Base-by-base conservation (phyloP, 305 asterid genomes). In the Andrographis paniculata region DNA sequence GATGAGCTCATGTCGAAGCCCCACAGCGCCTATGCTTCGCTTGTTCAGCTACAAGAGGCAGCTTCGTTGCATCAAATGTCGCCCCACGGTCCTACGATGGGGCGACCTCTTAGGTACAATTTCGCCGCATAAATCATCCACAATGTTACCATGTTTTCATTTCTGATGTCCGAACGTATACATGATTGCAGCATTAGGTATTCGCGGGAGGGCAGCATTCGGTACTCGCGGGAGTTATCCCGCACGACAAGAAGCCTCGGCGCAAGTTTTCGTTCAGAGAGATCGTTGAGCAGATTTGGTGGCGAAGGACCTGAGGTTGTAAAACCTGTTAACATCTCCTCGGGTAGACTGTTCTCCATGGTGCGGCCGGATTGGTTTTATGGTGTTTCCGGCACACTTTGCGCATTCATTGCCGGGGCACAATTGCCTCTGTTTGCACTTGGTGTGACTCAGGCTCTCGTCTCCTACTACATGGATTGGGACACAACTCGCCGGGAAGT, bases 391-490 rank as follows among this genome's bases (percentile, higher is more conserved):
- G 99, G 99, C 59, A 92, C 91, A 7, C 16, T 87, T 40, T 72
- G 94, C 39, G 94, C 91, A 7, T 78, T 92, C 39, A 69, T 92
- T 47, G 91, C 95, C 38, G 99, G 99, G 15, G 85, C 99, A 30
- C 96, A 77, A 61, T 79, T 87, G 87, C 99, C 99, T 18, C 93
- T 92, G 8, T 92, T 92, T 44, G 99, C 96, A 17, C 76, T 92
- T 3, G 99, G 99, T 17, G 93, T 92, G 55, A 79, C 94, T 57
- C 91, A 92, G 60, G 96, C 99, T 50, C 96, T 92, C 15, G 95
- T 84, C 6, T 83, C 99, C 40, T 87, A 77, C 69, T 92, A 92
- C 80, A 79, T 84, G 99, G 99, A 87, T 21, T 92, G 99, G 99
- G 92, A 79, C 13, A 87, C 93, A 2, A 91, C 99, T 41, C 74